Evolutionary conservation across 257 asterid species (phyloP), one percentile per base, ranked within the genome.

Genomic region (Solanum sejunctum): DNA sequence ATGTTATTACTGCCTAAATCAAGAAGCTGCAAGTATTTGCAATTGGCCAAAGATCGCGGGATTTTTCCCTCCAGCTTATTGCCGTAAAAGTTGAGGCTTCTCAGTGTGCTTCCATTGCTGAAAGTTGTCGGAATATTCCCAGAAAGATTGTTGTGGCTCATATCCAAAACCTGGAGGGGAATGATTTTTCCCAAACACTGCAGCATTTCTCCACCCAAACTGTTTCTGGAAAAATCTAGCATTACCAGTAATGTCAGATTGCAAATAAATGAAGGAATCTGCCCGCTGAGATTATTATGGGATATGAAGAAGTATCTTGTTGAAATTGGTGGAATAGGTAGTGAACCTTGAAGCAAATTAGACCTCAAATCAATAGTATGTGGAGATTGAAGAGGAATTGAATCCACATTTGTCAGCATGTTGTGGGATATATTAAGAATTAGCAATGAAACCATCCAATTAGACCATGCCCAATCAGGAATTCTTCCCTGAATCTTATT

Each of bases 1-100:
- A 88, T 28, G 3, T 41, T 23, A 75, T 88, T 88, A 55, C 66
- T 16, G 4, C 89, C 86, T 5, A 88, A 10, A 79, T 88, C 88
- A 20, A 88, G 70, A 82, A 88, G n/a, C 60, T 84, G 61, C 26
- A 84, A n/a, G 8, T 26, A 16, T 75, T 47, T 21, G n/a, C 91
- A 86, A 28, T 78, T 69, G 26, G 83, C 58, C 64, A 88, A 58
- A 1, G 91, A 84, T 23, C 10, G 49, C 0, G 91, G 86, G 9
- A 88, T 12, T 49, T 23, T 3, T 26, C 91, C 91, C 45, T 82
- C 84, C 16, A 88, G 43, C 28, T 60, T 21, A 45, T 85, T 86
- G 66, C 70, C 17, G 2, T 73, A 66, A 71, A 88, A 55, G 79
- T 84, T 82, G 18, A 86, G 85, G 47, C 71, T 82, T 21, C 78